Base-by-base conservation (phyloP, 1,284 basidiomycete species). In the Leccinum subrobustum region DNA sequence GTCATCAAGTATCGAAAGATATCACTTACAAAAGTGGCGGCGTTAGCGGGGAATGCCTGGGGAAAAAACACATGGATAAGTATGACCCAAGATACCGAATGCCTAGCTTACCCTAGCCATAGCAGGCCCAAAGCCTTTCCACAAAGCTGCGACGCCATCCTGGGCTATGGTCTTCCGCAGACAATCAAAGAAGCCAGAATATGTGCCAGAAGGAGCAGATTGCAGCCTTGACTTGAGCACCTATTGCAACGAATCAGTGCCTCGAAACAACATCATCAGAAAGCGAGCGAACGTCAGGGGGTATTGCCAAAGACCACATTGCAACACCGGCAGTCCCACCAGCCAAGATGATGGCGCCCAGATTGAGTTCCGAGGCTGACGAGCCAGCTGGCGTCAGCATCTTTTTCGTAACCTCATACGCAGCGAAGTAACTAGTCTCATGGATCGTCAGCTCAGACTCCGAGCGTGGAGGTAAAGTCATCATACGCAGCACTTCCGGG, bases 91-190 rank as follows among this genome's bases (percentile, higher is more conserved):
- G 39, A 54, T 14, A 37, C 27, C 39, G 55, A 57, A 48, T 33
- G 42, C 11, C 51, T 57, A 53, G 82, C 82, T 70, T 81, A 90
- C 94, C 71, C 95, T 80, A 56, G 87, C 90, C 95, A 98, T 98
- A 18, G 96, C 96, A 25, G 97, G 97, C 57, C 93, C 96, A 73
- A 98, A 94, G 27, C 96, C 97, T 78, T 92, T 98, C 92, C 96
- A 99, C 33, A 99, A 81, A 6, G 96, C 96, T 44, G 79, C 81
- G 25, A 92, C 80, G 54, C 97, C 97, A 75, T 98, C 96, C 61
- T 83, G 83, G n/a, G 93, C 92, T 65, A 99, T 91, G 4, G 95
- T 94, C 79, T 98, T 94, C 58, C 89, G 81, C 33, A 91, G 87
- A 73, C 97, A 99, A 76, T 99, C 97, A 62, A 98, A 68, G 73